A percentile compares a stretch with the other conserved stretches of the same genome.
Conservation (phyloP, 2,329 filamentous ascomycete genomes). For the Diaporthe eres region DNA sequence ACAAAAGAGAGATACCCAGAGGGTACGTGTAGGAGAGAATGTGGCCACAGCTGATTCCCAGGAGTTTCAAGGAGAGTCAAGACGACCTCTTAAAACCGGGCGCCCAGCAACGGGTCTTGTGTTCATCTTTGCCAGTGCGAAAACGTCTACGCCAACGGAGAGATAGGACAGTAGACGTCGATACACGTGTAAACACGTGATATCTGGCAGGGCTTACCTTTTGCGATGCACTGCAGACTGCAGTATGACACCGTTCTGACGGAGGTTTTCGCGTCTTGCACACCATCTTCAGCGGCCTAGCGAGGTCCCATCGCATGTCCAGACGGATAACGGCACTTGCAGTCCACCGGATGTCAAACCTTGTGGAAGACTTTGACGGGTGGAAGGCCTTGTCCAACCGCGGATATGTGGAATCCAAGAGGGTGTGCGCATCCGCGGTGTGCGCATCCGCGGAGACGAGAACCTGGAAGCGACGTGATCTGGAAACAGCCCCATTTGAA, state of each 20-base stretch:
- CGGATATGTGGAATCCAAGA: background rate
- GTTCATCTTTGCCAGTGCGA: conserved; percentile 47
- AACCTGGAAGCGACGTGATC: background rate
- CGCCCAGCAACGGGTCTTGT: conserved; percentile 51
- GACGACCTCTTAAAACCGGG: conserved; percentile 50
- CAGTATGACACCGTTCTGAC: background rate
- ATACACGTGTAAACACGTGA: conserved; percentile 43
- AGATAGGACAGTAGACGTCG: conserved; percentile 45
- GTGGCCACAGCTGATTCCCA: conserved; percentile 53
- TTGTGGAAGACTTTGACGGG: background rate
- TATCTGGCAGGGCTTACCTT: conserved; percentile 42
- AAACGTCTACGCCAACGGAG: conserved; percentile 46
- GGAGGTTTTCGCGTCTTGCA: background rate
- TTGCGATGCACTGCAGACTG: background rate
- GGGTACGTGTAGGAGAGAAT: conserved; percentile 33
- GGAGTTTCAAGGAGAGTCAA: conserved; percentile 48
- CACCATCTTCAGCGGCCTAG: conserved; percentile 10
- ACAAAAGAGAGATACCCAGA: background rate
- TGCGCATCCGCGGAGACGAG: background rate
- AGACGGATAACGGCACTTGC: conserved; percentile 19
- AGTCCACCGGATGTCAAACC: conserved; percentile 3
- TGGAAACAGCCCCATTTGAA: background rate
- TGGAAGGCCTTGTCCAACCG: background rate
- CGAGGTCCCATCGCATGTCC: conserved; percentile 5
- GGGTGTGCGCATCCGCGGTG: conserved; percentile 6